Percentiles rank a stretch among this genome's conserved stretches.
These are phyloP conservation scores for Pichia terricola DNA, from an alignment of 1,139 yeast species.

Conservation along the genomic window DNA sequence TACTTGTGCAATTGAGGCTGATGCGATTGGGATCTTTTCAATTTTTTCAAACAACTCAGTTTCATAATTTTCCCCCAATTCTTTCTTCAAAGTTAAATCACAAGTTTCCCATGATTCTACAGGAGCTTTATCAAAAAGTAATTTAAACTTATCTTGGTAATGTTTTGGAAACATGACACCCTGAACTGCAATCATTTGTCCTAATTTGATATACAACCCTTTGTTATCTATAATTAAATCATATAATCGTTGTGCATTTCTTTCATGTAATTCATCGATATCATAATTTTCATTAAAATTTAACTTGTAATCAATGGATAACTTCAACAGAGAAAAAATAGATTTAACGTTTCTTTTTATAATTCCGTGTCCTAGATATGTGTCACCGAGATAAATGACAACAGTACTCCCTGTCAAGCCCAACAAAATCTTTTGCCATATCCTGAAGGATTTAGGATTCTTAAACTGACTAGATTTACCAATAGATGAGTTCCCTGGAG, in stretches of 20 bases:
- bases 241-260: constrained; percentile 47
- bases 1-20: constrained; percentile 71
- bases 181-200: constrained; percentile 69
- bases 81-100: constrained; percentile 35
- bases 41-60: constrained; percentile 36
- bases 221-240: constrained; percentile 46
- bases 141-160: constrained; percentile 44
- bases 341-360: constrained; percentile 45
- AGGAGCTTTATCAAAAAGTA: constrained; percentile 65
- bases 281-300: constrained; percentile 35
- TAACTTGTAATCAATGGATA: constrained; percentile 53
- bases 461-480: not conserved
- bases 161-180: constrained; percentile 58
- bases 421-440: constrained; percentile 7
- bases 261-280: constrained; percentile 47
- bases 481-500: not conserved
- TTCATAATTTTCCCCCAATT: constrained; percentile 39
- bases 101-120: constrained; percentile 51
- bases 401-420: constrained; percentile 12
- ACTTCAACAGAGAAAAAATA: constrained; percentile 35
- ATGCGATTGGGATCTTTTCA: constrained; percentile 50
- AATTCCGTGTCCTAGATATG: constrained; percentile 37
- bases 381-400: constrained; percentile 31
- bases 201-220: constrained; percentile 68
- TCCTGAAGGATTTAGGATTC: not conserved